Evolutionary conservation across 306 rosid species (phyloP).

Genomic region (Rosa chinensis): DNA sequence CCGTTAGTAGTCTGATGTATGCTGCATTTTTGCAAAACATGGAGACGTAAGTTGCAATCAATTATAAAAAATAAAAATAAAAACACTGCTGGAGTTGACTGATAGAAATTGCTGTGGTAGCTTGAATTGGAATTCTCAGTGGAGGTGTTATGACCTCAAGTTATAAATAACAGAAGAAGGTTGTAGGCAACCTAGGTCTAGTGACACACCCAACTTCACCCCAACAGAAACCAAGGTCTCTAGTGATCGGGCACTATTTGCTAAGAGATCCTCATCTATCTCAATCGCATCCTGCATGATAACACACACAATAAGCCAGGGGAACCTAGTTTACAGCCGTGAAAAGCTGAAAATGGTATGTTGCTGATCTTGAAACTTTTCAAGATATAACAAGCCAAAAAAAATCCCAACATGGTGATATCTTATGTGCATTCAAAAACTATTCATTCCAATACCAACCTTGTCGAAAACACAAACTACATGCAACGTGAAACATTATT

Average conservation of each 20-base stretch:
- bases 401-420: neutral
- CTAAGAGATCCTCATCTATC: conserved; percentile 76
- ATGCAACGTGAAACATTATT: neutral
- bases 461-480: conserved; percentile 84
- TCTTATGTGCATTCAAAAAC: neutral
- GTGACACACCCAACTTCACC: conserved; percentile 73
- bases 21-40: conserved; percentile 38
- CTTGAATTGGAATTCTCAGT: neutral
- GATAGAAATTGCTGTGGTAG: neutral
- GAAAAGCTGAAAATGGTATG: neutral
- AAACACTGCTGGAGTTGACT: neutral
- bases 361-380: neutral
- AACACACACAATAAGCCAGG: conserved; percentile 14
- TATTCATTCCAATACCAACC: conserved; percentile 44
- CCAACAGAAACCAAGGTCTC: conserved; percentile 91
- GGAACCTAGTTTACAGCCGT: neutral
- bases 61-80: conserved; percentile 20
- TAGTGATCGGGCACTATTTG: conserved; percentile 76
- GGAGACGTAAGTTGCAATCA: conserved; percentile 34
- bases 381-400: neutral
- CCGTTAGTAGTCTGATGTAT: conserved; percentile 23
- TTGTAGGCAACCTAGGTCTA: too few species aligned
- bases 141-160: too few species aligned
- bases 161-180: too few species aligned
- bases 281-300: conserved; percentile 58